phyloP scores from a whole-genome alignment of 306 rosid genomes.

The Rubus idaeus region DNA sequence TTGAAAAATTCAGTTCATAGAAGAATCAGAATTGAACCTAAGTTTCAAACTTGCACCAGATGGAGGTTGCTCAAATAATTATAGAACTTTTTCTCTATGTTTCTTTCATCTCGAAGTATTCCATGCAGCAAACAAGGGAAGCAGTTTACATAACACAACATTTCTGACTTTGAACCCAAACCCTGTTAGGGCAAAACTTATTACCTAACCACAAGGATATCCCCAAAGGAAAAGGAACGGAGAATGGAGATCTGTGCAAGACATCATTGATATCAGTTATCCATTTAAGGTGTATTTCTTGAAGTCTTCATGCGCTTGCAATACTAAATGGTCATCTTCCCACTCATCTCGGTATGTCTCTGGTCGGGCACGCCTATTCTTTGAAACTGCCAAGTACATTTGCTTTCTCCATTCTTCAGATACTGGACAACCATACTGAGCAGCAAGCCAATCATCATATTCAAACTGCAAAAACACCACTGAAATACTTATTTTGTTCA shows the following conservation, averaged over 20 bases:
- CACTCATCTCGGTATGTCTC: slow-evolving; percentile 62
- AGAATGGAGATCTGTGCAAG: no score
- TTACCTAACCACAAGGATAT: not conserved
- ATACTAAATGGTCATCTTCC: slow-evolving; percentile 55
- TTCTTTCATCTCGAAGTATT: not conserved
- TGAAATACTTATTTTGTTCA: not conserved
- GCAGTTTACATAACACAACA: not conserved
- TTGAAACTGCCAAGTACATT: slow-evolving; percentile 37
- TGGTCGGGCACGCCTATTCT: slow-evolving; percentile 31
- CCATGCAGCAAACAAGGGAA: not conserved
- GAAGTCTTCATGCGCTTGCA: slow-evolving; percentile 50
- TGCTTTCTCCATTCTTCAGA: slow-evolving; percentile 60
- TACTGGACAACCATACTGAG: slow-evolving; percentile 42
- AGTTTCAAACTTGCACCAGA: no score
- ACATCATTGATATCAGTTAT: not conserved
- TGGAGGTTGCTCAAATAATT: not conserved
- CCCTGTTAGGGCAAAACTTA: no score
- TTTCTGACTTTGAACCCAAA: not conserved
- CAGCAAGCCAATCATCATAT: slow-evolving; percentile 61
- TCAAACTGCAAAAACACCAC: slow-evolving; percentile 46
- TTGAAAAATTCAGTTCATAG: not conserved
- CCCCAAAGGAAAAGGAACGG: not conserved
- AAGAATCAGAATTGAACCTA: not conserved
- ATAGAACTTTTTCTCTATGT: not conserved
- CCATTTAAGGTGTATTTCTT: slow-evolving; percentile 8